Evolutionary conservation across 2,329 filamentous ascomycete species (phyloP).

Genomic region (Ophiocordyceps unilateralis): DNA sequence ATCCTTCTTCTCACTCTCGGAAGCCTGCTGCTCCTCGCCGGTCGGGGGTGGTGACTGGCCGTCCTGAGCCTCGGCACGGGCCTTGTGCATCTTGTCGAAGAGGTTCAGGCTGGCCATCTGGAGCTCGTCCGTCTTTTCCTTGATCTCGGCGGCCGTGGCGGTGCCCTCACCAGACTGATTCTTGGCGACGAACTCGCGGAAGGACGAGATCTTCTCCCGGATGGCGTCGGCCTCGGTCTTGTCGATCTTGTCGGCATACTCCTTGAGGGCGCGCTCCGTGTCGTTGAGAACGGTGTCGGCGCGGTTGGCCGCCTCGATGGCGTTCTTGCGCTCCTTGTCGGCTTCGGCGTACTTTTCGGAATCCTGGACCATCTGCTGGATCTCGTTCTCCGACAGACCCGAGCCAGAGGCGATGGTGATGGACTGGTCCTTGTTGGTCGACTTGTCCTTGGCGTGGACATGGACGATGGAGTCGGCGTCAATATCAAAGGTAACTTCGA

Average conservation of each 20-base stretch:
- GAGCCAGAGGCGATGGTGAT: constrained; percentile 98
- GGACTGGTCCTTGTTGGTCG: constrained; percentile 97
- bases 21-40: constrained; percentile 29
- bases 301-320: constrained; percentile 94
- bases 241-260: constrained; percentile 90
- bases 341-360: constrained; percentile 90
- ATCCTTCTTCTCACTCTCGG: constrained; percentile 62
- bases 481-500: constrained; percentile 98
- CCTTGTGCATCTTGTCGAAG: constrained; percentile 99
- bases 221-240: constrained; percentile 89
- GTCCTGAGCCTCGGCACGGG: constrained; percentile 48
- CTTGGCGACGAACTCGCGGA: constrained; percentile 84
- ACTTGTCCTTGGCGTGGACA: constrained; percentile 97
- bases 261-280: constrained; percentile 95
- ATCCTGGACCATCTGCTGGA: constrained; percentile 93
- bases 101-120: constrained; percentile 90
- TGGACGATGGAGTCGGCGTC: constrained; percentile 96
- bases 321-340: constrained; percentile 91
- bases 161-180: constrained; percentile 82
- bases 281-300: constrained; percentile 93
- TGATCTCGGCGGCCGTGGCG: constrained; percentile 79
- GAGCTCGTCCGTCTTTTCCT: constrained; percentile 97
- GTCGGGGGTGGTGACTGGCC: constrained; percentile 27
- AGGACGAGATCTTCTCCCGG: constrained; percentile 75
- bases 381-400: constrained; percentile 86